Base-by-base conservation (phyloP, 2,329 filamentous ascomycete species). In the Alternaria sp. region DNA sequence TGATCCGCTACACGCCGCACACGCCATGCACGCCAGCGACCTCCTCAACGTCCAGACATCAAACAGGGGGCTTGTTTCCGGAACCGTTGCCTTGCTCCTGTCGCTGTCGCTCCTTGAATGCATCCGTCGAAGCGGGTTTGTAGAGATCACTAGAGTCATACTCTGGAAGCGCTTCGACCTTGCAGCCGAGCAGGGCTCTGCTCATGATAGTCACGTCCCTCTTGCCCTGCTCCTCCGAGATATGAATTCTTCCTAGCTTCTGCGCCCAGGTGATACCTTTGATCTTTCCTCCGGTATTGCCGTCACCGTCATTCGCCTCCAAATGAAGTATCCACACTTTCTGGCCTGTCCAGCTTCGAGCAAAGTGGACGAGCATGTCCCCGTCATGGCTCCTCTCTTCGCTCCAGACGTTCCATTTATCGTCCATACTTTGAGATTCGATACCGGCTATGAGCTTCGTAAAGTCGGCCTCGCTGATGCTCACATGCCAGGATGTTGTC, bases 1-100 rank as follows among this genome's bases (percentile, higher is more conserved):
- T 48, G 43, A 47, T 47, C 36, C 34, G 48, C 41, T 61, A 68
- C 55, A 68, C 66, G 66, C 66, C 54, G 26, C 47, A 67, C 49
- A 67, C 66, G 66, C 66, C 46, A 20, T 46, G 41, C 38, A 54
- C 51, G 41, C 51, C 28, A 24, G 30, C 20, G 28, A 3, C 30
- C 9, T 36, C 22, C 16, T 7, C 32, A 9, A 36, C 56, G 18
- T 52, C 34, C 48, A 42, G 26, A 7, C 12, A 48, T 48, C 18
- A 32, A 24, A 16, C 20, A 8, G 39, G 39, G 20, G 20, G 5
- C 1, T 16, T 2, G 20, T 42, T 22, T 24, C 9, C 39, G 3
- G 39, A 24, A 3, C 9, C 1, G 11, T 16, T 7, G 20, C 5
- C 18, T 49, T 12, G 32, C 20, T 36, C 32, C 14, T 36, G 11